Evolutionary conservation across 2,329 filamentous ascomycete genomes (phyloP).

Genomic region (Alternaria postmessia): DNA sequence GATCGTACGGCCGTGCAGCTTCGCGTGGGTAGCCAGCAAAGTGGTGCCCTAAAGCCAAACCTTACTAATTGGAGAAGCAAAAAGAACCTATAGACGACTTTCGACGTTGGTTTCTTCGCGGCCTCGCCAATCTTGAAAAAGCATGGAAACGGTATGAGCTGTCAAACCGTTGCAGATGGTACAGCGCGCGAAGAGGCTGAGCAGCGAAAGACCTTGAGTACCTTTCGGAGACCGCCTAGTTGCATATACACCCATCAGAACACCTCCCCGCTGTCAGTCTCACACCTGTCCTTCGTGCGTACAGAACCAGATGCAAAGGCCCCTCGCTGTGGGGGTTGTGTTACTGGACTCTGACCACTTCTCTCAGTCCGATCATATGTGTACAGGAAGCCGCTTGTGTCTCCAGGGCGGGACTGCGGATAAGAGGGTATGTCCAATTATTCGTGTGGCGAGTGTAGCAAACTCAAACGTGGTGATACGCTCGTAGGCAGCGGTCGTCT

Average conservation of each 20-base stretch:
- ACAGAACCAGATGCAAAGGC: constrained; percentile 5
- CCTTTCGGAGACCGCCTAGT: constrained; percentile 5
- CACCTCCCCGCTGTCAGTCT: constrained; percentile 25
- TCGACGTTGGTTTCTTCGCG: neutral
- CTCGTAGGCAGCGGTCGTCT: constrained; percentile 4
- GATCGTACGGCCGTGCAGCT: constrained; percentile 15
- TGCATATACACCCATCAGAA: constrained; percentile 19
- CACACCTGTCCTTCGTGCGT: constrained; percentile 10
- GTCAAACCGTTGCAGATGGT: constrained; percentile 7
- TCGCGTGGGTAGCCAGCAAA: constrained; percentile 6
- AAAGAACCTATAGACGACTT: neutral
- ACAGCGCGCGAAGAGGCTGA: constrained; percentile 5
- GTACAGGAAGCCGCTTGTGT: constrained; percentile 19
- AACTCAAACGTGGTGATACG: constrained; percentile 22
- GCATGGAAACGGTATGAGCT: constrained; percentile 6
- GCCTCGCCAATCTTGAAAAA: neutral
- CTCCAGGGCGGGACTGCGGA: constrained; percentile 1
- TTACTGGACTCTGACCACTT: constrained; percentile 4
- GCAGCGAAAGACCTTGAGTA: constrained; percentile 4
- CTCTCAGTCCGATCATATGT: constrained; percentile 16
- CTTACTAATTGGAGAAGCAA: constrained; percentile 2
- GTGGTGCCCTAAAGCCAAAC: neutral
- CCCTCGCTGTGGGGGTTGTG: constrained; percentile 4
- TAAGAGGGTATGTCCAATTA: constrained; percentile 1
- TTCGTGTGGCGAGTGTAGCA: constrained; percentile 19